phyloP scores from a whole-genome alignment of 2,329 filamentous ascomycete species.

The Massarina eburnea region DNA sequence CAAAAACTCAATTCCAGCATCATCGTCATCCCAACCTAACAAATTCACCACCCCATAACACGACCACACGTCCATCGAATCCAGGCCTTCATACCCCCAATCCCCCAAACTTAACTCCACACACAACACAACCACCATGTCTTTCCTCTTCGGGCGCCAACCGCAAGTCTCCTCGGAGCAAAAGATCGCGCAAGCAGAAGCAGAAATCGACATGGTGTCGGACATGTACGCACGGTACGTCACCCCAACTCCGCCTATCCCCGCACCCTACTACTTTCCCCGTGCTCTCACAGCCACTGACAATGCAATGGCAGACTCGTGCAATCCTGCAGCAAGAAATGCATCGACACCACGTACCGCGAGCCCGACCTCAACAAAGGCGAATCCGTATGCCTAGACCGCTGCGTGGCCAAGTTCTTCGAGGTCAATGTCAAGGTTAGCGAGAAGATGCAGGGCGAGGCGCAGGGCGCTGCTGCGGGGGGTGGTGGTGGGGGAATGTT shows the following conservation, averaged over 20 bases:
- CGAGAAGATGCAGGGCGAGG: conserved; percentile 92
- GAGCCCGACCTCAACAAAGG: conserved; percentile 98
- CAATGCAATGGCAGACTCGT: conserved; percentile 63
- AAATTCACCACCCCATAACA: neutral
- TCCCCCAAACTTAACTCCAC: neutral
- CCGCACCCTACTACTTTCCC: neutral
- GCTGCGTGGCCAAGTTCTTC: conserved; percentile 97
- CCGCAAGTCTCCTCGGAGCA: conserved; percentile 91
- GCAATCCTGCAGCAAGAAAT: conserved; percentile 90
- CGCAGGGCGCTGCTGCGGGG: conserved; percentile 47
- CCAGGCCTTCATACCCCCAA: neutral
- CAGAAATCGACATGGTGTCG: conserved; percentile 95
- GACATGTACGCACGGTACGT: conserved; percentile 96
- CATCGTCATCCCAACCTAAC: conserved; percentile 10
- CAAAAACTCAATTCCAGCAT: conserved; percentile 5
- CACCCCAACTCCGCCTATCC: neutral
- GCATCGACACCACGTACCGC: conserved; percentile 87
- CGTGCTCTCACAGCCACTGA: neutral
- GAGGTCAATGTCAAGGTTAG: conserved; percentile 97
- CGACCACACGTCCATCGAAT: neutral
- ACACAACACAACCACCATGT: conserved; percentile 25
- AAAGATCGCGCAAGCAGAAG: conserved; percentile 95
- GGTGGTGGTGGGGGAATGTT: conserved; percentile 28
- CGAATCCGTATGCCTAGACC: conserved; percentile 96
- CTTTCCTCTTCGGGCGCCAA: conserved; percentile 57